Evolutionary conservation across 2,329 filamentous ascomycete species (phyloP), one percentile per base, ranked within the genome.

Genomic region (Penicillium sp.): DNA sequence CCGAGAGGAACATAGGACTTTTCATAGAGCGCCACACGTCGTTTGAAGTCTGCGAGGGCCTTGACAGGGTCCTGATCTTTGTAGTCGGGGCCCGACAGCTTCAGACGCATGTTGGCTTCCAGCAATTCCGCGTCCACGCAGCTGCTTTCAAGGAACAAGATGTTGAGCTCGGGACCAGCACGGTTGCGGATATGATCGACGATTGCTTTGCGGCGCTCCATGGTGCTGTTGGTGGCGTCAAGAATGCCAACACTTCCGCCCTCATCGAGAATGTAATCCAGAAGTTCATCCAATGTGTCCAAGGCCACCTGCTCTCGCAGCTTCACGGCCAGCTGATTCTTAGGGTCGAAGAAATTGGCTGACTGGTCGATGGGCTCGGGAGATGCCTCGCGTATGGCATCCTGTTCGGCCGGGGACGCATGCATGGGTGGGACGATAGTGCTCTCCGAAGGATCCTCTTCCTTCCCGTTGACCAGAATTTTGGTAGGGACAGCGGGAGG

Each of bases 91-190:
- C 93, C 93, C 3, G 88, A 94, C 6, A 97, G 81, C 75, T 97
- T 97, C 54, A 97, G 75, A 26, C 91, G 88, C 89, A 97, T 97
- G 64, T 97, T 97, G 17, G 90, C 88, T 69, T 97, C 90, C 32
- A 97, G 77, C 24, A 97, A 75, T 68, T 82, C 81, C 52, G 86
- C 77, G 60, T 97, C 90, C 53, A 88, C 78, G 69, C 93, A 98
- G 46, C 94, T 85, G 62, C 88, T 95, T 73, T 98, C 93, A 26
- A 98, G 85, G 67, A 97, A 98, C 10, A 98, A 75, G 17, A 98
- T 88, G 29, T 91, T 91, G 21, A 97, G 77, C 57, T 83, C 81
- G 53, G 87, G 86, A 2, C 91, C 89, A 59, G 94, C 91, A 46
- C 87, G 81, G 45, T 83, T 74, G 61, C 87, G 86, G 62, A 97